Percentiles rank a stretch among this genome's conserved stretches.
phyloP scores from a whole-genome alignment of 768 basidiomycete species.

The Leucosporidium yakuticum region DNA sequence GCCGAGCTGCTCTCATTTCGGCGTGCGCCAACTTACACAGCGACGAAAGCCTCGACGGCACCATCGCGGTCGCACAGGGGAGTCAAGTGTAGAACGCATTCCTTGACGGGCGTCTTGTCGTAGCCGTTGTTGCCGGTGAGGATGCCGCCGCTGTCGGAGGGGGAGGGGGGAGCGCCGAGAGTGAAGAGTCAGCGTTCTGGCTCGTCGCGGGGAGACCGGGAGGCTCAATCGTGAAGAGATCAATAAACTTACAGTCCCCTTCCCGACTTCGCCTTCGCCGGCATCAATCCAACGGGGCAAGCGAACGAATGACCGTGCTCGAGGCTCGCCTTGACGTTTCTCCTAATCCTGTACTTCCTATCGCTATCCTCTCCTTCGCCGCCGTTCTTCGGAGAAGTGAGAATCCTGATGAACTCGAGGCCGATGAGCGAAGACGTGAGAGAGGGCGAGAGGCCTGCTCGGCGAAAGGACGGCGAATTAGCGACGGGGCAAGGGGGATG shows the following conservation, averaged over 20 bases:
- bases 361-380: background rate
- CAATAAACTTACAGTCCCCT: too few species aligned
- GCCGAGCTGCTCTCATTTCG: conserved; percentile 1
- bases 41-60: conserved; percentile 1
- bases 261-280: background rate
- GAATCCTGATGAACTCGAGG: background rate
- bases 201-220: too few species aligned
- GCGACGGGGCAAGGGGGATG: too few species aligned
- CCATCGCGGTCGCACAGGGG: conserved; percentile 3
- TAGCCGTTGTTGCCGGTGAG: background rate
- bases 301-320: background rate
- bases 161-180: too few species aligned
- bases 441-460: conserved; percentile 2
- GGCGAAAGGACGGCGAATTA: background rate
- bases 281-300: background rate
- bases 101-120: too few species aligned
- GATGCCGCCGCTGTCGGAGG: background rate
- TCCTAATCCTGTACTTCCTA: background rate
- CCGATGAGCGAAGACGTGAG: background rate
- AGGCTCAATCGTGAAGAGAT: background rate
- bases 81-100: conserved; percentile 6
- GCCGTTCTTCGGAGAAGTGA: background rate
- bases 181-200: background rate
- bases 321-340: conserved; percentile 6
- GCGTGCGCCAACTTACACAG: background rate